phyloP scores from a whole-genome alignment of 2,329 filamentous ascomycete species.

The Pseudonectria buxi region DNA sequence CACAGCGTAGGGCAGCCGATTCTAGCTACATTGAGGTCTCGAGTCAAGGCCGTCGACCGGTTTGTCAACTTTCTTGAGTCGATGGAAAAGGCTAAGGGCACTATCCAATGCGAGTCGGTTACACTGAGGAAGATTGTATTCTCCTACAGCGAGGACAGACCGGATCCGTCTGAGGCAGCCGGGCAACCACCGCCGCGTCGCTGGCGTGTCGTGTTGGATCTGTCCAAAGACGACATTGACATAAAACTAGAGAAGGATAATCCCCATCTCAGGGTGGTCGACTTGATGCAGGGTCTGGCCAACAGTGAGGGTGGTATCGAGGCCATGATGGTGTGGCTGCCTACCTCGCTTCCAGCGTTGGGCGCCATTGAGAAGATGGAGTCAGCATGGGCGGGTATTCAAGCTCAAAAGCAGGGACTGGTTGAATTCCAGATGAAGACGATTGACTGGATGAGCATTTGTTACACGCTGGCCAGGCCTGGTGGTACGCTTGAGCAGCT shows the following conservation, averaged over 20 bases:
- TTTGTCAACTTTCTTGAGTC: conserved; percentile 64
- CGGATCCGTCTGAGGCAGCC: conserved; percentile 1
- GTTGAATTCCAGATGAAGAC: conserved; percentile 47
- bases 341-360: conserved; percentile 58
- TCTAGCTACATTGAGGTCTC: conserved; percentile 50
- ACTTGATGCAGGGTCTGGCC: conserved; percentile 51
- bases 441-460: conserved; percentile 51
- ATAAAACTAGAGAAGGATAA: conserved; percentile 56
- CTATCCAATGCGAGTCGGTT: conserved; percentile 51
- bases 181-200: conserved; percentile 13
- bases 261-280: conserved; percentile 59
- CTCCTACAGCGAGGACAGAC: conserved; percentile 47
- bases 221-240: conserved; percentile 46
- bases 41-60: conserved; percentile 61
- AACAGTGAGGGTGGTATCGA: conserved; percentile 48
- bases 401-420: conserved; percentile 36
- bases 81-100: conserved; percentile 48
- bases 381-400: conserved; percentile 39
- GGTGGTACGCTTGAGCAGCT: conserved; percentile 17
- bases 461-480: conserved; percentile 38
- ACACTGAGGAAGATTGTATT: conserved; percentile 60
- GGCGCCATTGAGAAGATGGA: conserved; percentile 56
- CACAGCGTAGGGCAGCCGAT: conserved; percentile 53
- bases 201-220: conserved; percentile 53
- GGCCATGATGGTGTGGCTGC: conserved; percentile 48